Evolutionary conservation across 805 yeast species (phyloP), one percentile per base, ranked within the genome.

Genomic region (Wickerhamomyces rabaulensis): DNA sequence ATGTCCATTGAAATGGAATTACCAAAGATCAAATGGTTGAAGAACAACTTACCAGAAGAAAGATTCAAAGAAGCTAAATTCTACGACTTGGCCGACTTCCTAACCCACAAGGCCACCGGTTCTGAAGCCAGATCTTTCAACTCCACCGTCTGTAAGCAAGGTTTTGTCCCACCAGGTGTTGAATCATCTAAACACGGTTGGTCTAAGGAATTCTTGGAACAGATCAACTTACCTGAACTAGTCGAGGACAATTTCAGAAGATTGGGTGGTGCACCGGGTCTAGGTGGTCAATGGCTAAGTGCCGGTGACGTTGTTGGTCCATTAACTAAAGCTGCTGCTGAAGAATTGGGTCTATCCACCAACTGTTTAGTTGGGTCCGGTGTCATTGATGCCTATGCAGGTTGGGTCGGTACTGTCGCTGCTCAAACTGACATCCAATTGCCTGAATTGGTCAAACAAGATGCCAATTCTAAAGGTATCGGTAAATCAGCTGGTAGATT

Each of bases 1-100:
- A 92, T 94, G 97, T 90, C 97, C 43, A 86, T 94, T 60, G 99
- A 92, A 67, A 94, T 94, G 98, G 98, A 94, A 63, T 75, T 94
- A 54, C 99, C 99, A 51, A 94, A 94, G 68, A 90, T 89, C 70
- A 87, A 87, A 69, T 94, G 99, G 99, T 76, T 94, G 61, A 92
- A 92, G 64, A 83, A 86, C 64, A 75, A 94, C 66, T 69, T 90
- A 71, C 87, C 95, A 4, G 68, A 70, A 29, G 79, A 72, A 15
- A 66, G 68, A 46, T 86, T 88, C 64, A 62, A 65, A 7, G 57
- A 69, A 26, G 78, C 85, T 57, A 85, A 88, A 69, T 94, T 94
- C 66, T 92, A 89, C 64, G 99, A 94, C 65, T 76, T 94, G 54
- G 87, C 96, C 4, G 99, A 94, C 66, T 94, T 73, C 65, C 75